These are phyloP conservation scores for Colletotrichum sp. DNA, from an alignment of 2,329 filamentous ascomycete genomes.

Conservation along the genomic window DNA sequence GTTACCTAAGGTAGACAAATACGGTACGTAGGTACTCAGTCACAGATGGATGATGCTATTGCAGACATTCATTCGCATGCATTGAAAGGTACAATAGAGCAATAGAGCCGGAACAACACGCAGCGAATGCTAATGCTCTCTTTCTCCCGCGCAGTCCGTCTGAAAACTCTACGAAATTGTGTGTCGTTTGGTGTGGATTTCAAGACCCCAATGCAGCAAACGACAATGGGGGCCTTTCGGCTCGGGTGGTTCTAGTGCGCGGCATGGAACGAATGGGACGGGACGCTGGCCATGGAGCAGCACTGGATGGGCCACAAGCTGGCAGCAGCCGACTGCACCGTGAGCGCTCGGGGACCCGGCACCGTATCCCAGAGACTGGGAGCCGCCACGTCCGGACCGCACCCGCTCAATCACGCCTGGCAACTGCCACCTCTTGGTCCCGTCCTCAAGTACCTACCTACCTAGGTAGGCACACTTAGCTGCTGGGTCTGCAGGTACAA, in stretches of 20 bases:
- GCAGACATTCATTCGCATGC: background rate
- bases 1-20: background rate
- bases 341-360: background rate
- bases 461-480: background rate
- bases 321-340: background rate
- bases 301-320: background rate
- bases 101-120: background rate
- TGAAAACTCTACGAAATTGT: background rate
- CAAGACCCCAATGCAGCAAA: background rate
- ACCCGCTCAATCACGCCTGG: background rate
- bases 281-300: background rate
- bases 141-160: background rate
- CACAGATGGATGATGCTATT: background rate
- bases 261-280: background rate
- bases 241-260: background rate
- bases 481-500: background rate
- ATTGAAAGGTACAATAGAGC: background rate
- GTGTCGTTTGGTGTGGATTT: background rate
- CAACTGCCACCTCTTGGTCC: background rate
- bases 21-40: no score
- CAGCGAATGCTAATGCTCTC: background rate
- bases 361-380: background rate
- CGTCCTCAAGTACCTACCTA: background rate
- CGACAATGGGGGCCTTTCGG: background rate
- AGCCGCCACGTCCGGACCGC: background rate